These are phyloP conservation scores for Spinacia oleracea DNA, from an alignment of 179 eudicot species.

Conservation along the genomic window DNA sequence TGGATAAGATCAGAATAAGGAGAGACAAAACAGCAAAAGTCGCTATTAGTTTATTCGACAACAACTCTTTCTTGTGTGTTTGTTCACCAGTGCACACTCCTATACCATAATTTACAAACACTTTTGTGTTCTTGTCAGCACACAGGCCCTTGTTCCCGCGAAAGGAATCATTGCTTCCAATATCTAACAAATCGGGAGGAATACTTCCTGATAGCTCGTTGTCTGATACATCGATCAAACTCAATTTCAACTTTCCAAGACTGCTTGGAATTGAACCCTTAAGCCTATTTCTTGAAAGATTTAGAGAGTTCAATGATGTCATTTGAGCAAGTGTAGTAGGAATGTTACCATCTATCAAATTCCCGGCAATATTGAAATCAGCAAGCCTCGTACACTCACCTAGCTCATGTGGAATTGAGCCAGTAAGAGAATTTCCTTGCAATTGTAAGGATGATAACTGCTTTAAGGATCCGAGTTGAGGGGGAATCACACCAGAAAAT, in stretches of 20 bases:
- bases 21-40: slow-evolving; percentile 47
- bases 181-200: slow-evolving; percentile 50
- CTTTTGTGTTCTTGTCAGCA: slow-evolving; percentile 37
- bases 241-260: slow-evolving; percentile 60
- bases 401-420: slow-evolving; percentile 67
- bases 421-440: slow-evolving; percentile 54
- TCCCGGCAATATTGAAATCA: slow-evolving; percentile 73
- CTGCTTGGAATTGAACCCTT: slow-evolving; percentile 59
- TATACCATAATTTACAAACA: slow-evolving; percentile 31
- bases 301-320: slow-evolving; percentile 73
- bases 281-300: slow-evolving; percentile 75
- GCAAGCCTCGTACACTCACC: slow-evolving; percentile 64
- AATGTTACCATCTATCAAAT: slow-evolving; percentile 53
- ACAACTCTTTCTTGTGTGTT: slow-evolving; percentile 24
- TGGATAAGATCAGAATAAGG: slow-evolving; percentile 48
- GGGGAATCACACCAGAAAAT: slow-evolving; percentile 75
- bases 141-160: slow-evolving; percentile 74
- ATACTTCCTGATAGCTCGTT: slow-evolving; percentile 72
- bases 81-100: slow-evolving; percentile 40
- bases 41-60: slow-evolving; percentile 35
- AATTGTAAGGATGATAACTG: slow-evolving; percentile 70
- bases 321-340: slow-evolving; percentile 54
- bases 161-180: slow-evolving; percentile 63
- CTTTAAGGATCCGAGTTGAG: slow-evolving; percentile 50
- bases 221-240: slow-evolving; percentile 65